phyloP scores from a whole-genome alignment of 345 rosid species.

The Citrus hindsii region DNA sequence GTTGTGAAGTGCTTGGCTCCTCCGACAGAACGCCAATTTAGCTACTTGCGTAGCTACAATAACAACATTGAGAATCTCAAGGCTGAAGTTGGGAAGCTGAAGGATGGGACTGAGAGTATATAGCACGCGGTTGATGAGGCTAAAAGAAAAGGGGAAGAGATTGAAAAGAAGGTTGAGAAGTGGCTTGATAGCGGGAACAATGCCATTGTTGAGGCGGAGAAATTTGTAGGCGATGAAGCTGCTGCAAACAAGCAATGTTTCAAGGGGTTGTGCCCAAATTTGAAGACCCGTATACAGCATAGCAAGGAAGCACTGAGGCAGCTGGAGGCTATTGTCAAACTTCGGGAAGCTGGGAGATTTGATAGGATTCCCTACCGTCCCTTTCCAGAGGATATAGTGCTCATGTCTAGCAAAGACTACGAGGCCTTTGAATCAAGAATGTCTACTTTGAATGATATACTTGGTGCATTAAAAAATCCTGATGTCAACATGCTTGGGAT shows the following conservation, averaged over 20 bases:
- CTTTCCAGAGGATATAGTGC: too few species aligned
- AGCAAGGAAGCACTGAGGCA: constrained; percentile 4
- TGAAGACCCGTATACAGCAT: neutral
- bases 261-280: constrained; percentile 3
- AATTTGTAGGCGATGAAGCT: neutral
- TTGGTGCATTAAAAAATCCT: too few species aligned
- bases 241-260: constrained; percentile 4
- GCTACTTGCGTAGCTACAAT: neutral
- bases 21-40: neutral
- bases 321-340: neutral
- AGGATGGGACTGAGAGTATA: neutral
- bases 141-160: too few species aligned
- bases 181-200: neutral
- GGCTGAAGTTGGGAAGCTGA: neutral
- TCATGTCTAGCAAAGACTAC: too few species aligned
- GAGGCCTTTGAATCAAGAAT: too few species aligned
- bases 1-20: neutral
- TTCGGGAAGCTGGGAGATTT: neutral
- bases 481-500: too few species aligned
- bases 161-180: neutral
- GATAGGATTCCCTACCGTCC: too few species aligned
- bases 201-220: neutral
- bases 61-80: neutral
- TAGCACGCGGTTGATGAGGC: too few species aligned
- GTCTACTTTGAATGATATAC: too few species aligned